Percentiles rank a stretch among this genome's conserved stretches.
These are phyloP conservation scores for Aegilops tauschii DNA, from an alignment of 176 grass and related monocot genomes.

Conservation along the genomic window DNA sequence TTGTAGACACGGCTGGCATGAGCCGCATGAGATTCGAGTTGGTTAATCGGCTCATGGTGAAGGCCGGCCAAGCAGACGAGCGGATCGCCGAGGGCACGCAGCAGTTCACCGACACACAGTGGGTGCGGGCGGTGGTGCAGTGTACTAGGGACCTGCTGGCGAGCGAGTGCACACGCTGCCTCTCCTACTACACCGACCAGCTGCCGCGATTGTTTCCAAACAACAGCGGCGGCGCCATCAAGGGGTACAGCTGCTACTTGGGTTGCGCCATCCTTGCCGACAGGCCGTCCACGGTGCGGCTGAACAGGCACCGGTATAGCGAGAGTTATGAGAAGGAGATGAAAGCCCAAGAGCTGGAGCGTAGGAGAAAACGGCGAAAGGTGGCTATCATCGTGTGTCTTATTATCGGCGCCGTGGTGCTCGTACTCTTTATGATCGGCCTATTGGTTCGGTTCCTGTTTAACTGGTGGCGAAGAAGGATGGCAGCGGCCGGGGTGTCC, in stretches of 20 bases:
- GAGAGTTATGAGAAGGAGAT: background rate
- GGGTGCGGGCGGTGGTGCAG: constrained; percentile 28
- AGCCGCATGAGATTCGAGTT: background rate
- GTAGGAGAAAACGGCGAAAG: too few species aligned
- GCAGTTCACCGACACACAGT: background rate
- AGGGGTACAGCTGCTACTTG: constrained; percentile 30
- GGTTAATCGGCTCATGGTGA: background rate
- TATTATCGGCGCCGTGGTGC: too few species aligned
- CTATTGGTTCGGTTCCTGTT: too few species aligned
- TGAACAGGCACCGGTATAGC: background rate
- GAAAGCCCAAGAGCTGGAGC: too few species aligned
- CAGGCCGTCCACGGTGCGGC: rapidly evolving
- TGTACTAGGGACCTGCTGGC: constrained; percentile 30
- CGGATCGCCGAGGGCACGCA: background rate
- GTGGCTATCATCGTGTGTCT: too few species aligned
- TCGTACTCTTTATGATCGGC: too few species aligned
- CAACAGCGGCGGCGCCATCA: background rate
- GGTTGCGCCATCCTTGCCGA: background rate
- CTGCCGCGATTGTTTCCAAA: background rate
- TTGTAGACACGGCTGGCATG: background rate
- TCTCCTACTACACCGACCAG: background rate
- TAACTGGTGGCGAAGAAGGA: background rate
- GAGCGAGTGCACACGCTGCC: constrained; percentile 16
- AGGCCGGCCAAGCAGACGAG: background rate
- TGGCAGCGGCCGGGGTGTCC: background rate